Percentiles rank a stretch among this genome's conserved stretches.
Conservation (phyloP, 176 grass and related monocot genomes). For the Raddia guianensis region DNA sequence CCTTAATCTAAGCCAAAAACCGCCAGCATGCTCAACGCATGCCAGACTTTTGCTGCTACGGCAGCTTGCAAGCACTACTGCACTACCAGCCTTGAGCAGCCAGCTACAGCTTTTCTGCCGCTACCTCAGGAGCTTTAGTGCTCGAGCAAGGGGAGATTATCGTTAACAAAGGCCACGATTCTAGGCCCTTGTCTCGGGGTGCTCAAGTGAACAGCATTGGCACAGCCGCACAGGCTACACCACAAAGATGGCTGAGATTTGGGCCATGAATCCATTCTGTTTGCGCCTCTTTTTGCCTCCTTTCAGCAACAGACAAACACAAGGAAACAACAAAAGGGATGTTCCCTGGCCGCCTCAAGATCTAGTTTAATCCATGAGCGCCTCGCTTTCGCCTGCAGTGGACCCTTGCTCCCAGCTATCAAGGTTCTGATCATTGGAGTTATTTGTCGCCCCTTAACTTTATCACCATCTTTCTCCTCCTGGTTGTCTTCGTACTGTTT, state of each 20-base stretch:
- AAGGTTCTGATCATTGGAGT: slow-evolving; percentile 41
- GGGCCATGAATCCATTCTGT: slow-evolving; percentile 45
- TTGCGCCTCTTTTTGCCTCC: slow-evolving; percentile 24
- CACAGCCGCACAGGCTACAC: slow-evolving; percentile 6
- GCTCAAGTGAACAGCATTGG: background rate
- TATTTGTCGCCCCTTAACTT: background rate
- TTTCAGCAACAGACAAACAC: slow-evolving; percentile 51
- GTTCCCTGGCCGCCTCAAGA: slow-evolving; percentile 47
- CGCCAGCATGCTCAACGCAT: slow-evolving; percentile 27
- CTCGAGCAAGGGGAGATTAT: background rate
- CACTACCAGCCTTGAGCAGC: slow-evolving; percentile 26
- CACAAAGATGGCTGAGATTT: slow-evolving; percentile 42
- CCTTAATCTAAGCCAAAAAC: slow-evolving; percentile 26
- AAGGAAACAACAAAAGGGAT: slow-evolving; percentile 40
- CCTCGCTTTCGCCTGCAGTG: slow-evolving; percentile 18
- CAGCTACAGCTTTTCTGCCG: slow-evolving; percentile 38
- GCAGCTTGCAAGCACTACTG: slow-evolving; percentile 20
- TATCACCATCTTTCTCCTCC: slow-evolving; percentile 24
- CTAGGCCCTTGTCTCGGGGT: slow-evolving; percentile 53
- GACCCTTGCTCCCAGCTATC: slow-evolving; percentile 36
- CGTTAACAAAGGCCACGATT: slow-evolving; percentile 37
- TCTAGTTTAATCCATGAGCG: slow-evolving; percentile 46
- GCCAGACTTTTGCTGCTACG: slow-evolving; percentile 20
- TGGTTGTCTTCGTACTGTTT: no score
- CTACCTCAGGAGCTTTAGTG: slow-evolving; percentile 31